Percentiles rank a stretch among this genome's conserved stretches.
Evolutionary conservation across 352 stramenopile genomes (phyloP).

Genomic region (Thraustochytrium striatum): DNA sequence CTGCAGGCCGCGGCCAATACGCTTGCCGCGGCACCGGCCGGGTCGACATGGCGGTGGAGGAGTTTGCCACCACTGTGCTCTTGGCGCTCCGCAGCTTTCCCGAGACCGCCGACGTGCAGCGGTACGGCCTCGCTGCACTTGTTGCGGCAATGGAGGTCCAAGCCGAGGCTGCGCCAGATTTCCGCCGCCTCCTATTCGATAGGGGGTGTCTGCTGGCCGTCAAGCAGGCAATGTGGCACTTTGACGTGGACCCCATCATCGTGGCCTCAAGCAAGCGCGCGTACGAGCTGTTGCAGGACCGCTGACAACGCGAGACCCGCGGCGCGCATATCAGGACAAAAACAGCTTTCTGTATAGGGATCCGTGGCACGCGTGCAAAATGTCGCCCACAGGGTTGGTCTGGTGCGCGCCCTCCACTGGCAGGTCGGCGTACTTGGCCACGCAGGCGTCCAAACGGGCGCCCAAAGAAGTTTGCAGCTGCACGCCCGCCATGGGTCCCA

Average conservation of each 20-base stretch:
- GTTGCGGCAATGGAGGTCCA: background rate
- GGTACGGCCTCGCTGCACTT: constrained; percentile 18
- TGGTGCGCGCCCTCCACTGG: constrained; percentile 20
- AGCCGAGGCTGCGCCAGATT: background rate
- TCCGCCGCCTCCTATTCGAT: background rate
- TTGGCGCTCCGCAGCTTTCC: constrained; percentile 28
- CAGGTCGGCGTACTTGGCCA: background rate
- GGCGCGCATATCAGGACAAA: constrained; percentile 6
- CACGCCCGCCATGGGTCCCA: constrained; percentile 7
- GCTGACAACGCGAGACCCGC: background rate
- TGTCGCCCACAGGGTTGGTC: constrained; percentile 23
- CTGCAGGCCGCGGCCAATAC: constrained; percentile 33
- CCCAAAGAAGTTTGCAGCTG: background rate
- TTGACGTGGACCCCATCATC: constrained; percentile 30
- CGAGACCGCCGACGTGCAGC: constrained; percentile 9
- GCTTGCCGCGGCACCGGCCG: background rate
- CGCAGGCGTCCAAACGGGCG: background rate
- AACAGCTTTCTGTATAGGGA: constrained; percentile 13
- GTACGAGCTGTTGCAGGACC: background rate
- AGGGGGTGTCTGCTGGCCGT: constrained; percentile 14
- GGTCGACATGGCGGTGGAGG: background rate
- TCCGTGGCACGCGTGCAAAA: constrained; percentile 24
- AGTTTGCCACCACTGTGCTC: constrained; percentile 13
- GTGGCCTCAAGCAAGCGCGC: background rate
- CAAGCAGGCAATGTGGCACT: constrained; percentile 30